Evolutionary conservation across 2,329 filamentous ascomycete genomes (phyloP), one percentile per base, ranked within the genome.

Genomic region (Pestalotiopsis sp.): DNA sequence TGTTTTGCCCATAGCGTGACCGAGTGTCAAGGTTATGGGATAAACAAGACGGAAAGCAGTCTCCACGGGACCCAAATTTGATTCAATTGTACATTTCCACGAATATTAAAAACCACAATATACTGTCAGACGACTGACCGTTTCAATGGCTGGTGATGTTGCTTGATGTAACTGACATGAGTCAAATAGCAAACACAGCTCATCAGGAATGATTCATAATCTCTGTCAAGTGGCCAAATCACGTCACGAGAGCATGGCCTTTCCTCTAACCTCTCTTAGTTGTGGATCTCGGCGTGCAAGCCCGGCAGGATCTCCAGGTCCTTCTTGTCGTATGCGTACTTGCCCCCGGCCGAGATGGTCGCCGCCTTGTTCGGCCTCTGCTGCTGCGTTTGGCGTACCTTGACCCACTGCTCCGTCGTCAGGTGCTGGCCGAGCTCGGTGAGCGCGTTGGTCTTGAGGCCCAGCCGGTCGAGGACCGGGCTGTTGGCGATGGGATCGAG

Each of bases 261-360:
- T 31, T 31, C 27, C 27, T 31, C 4, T 6, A 31, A 31, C 27
- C 7, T 31, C 27, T 7, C 6, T 20, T 68, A 79, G 57, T 79
- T 83, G 67, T 83, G 81, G 9, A 83, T 74, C 67, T 76, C 76
- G 39, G 81, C 82, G 41, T 79, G 70, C 67, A 83, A 70, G 1
- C 82, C 82, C 4, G 81, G 81, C 27, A 83, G 65, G 20, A 83
- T 81, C 73, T 83, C 79, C 45, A 82, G 69, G 61, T 82, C 80
- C 72, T 82, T 81, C 62, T 76, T 70, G 17, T 69, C 68, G 20
- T 78, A 76, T 5, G 72, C 74, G 62, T 79, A 83, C 69, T 80
- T 80, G 0, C 82, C 81, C 65, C 81, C 77, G 12, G 73, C 71
- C 0, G 77, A 75, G 39, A 83, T 74, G 70, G 78, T 78, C 2